Evolutionary conservation across 345 rosid species (phyloP), one percentile per base, ranked within the genome.

Genomic region (Citrus mangshanensis): DNA sequence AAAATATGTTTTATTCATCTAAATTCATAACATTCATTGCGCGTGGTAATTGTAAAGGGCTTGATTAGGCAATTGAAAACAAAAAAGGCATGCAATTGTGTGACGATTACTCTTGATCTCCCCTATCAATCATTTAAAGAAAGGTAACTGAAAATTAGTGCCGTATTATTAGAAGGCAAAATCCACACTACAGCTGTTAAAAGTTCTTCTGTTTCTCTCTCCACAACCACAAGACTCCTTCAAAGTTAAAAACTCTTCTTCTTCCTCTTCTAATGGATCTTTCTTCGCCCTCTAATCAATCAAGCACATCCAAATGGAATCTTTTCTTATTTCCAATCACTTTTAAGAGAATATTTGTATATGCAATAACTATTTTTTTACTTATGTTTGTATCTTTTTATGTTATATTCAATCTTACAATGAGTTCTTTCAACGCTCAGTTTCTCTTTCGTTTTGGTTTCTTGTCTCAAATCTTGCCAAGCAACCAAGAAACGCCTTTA

Each of bases 221-320:
- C 49, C 59, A 27, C 37, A 46, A 21, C 75, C 32, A 10, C 32
- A 56, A 6, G 77, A 51, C 78, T 70, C 72, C 62, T 69, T 79
- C 75, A 67, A 77, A 67, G 4, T 65, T 13, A 56, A 72, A 71
- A 71, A 13, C 16, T 70, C 27, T 9, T 21, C 13, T 16, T 73
- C 69, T 60, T 68, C 81, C 79, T 70, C 79, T 59, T 64, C 59
- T 84, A 18, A 80, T 87, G 92, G 92, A 86, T 82, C 87, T 72
- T 69, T 69, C 69, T 68, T 64, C 69, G 3, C 74, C 58, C 18
- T 49, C 37, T 4, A 59, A 59, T 75, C 81, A 76, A 64, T 56
- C 84, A 13, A 46, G 51, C 32, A 55, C 24, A 37, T 64, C 58
- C 60, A 79, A 73, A 10, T 75, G 59, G 38, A 73, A 75, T 6